phyloP scores from a whole-genome alignment of 164 flowering plant genomes.

The Magnolia sinica region DNA sequence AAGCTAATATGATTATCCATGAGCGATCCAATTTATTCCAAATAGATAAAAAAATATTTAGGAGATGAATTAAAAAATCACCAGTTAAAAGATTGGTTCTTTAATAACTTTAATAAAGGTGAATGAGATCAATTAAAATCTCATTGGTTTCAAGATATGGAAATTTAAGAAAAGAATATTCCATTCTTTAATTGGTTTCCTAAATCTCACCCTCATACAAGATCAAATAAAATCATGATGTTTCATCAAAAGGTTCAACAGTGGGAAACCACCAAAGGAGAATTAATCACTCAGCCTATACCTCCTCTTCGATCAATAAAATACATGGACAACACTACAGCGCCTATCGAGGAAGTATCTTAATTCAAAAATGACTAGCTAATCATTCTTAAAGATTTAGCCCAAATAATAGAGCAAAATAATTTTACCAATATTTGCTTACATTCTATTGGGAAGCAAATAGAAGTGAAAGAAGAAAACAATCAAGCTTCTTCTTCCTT shows the following conservation, averaged over 20 bases:
- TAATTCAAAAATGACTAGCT: too few species aligned
- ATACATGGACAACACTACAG: too few species aligned
- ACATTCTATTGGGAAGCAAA: background rate
- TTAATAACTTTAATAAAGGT: too few species aligned
- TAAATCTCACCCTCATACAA: background rate
- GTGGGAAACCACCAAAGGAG: background rate
- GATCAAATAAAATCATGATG: background rate
- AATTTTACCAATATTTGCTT: background rate
- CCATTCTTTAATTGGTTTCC: background rate
- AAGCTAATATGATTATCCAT: too few species aligned
- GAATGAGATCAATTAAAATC: background rate
- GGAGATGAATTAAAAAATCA: too few species aligned
- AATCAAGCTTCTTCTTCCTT: background rate
- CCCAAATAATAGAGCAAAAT: background rate
- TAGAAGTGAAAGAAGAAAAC: too few species aligned
- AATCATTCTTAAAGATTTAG: too few species aligned
- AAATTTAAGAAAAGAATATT: background rate
- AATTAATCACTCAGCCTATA: background rate
- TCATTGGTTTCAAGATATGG: background rate
- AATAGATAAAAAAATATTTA: too few species aligned
- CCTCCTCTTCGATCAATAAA: background rate
- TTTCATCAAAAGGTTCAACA: background rate
- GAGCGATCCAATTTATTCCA: too few species aligned
- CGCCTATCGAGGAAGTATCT: too few species aligned
- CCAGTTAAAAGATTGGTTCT: too few species aligned